Conservation (phyloP, 805 yeast species). For the Metschnikowia corniflorae region DNA sequence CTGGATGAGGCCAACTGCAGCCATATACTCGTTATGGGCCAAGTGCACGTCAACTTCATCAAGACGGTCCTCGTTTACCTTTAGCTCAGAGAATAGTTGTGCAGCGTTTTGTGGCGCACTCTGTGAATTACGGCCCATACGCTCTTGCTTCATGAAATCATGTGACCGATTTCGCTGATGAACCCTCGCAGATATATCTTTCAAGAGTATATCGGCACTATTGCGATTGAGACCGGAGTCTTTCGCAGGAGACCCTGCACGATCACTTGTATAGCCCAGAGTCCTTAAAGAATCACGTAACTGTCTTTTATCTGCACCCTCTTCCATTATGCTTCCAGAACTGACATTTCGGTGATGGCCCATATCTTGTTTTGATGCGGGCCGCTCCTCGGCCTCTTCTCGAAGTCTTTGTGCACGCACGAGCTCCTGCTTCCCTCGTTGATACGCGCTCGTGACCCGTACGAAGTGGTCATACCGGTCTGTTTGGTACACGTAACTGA, state of each 20-base stretch:
- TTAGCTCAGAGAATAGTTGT: conserved; percentile 43
- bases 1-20: conserved; percentile 40
- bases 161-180: conserved; percentile 56
- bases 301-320: conserved; percentile 34
- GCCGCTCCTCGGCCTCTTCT: conserved; percentile 16
- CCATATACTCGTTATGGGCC: conserved; percentile 54
- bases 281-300: conserved; percentile 46
- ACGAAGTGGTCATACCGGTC: conserved; percentile 55
- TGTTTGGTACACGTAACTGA: conserved; percentile 57
- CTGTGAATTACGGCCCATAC: conserved; percentile 7
- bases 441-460: conserved; percentile 51
- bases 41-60: conserved; percentile 69
- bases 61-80: conserved; percentile 54
- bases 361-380: conserved; percentile 3
- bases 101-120: conserved; percentile 19
- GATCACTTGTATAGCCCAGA: conserved; percentile 43
- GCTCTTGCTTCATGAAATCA: conserved; percentile 32
- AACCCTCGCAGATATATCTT: conserved; percentile 57
- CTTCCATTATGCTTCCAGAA: conserved; percentile 19
- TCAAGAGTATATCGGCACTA: conserved; percentile 44
- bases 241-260: conserved; percentile 11
- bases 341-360: conserved; percentile 13
- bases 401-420: conserved; percentile 27
- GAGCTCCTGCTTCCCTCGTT: conserved; percentile 58
- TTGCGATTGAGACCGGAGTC: conserved; percentile 22